Base-by-base conservation (phyloP, 2,329 filamentous ascomycete genomes). In the Coniochaeta sp. region DNA sequence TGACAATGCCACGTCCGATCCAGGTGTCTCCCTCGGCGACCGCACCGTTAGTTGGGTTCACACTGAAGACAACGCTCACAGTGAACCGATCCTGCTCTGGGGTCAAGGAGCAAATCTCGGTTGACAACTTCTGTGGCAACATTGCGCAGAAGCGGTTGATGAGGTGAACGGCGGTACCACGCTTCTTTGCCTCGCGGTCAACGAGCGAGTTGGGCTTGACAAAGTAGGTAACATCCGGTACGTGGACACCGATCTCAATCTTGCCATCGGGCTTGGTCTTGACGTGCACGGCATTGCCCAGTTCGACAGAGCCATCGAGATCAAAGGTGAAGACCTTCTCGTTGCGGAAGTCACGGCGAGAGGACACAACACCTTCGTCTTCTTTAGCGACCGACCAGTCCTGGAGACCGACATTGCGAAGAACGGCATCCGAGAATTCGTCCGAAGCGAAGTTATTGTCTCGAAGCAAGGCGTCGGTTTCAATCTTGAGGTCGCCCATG, bases 391-490 rank as follows among this genome's bases (percentile, higher is more conserved):
- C 73, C 13, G 89, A 87, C 92, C 92, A 97, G 60, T 96, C 89
- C 57, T 95, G 89, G 59, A 91, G 86, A 33, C 89, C 89, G 57
- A 97, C 89, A 65, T 89, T 97, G 67, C 92, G 91, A 57, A 95
- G 74, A 48, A 99, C 94, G 52, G 94, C 92, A 63, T 99, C 94
- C 5, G 92, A 95, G 69, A 99, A 99, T 58, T 97, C 94, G 63
- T 99, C 94, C 0, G 91, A 91, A 13, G 89, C 88, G 65, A 99
- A 99, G 75, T 99, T 99, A 80, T 99, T 99, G 75, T 99, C 94
- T 55, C 94, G 87, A 49, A 99, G 82, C 52, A 99, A 82, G 53
- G 94, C 94, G 73, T 99, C 94, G 2, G 94, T 99, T 73, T 99
- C 94, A 53, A 99, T 92, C 74, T 91, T 96, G 60, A 96, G 79